Base-by-base conservation (phyloP, 2,329 filamentous ascomycete genomes). In the Talaromyces pinophilus region DNA sequence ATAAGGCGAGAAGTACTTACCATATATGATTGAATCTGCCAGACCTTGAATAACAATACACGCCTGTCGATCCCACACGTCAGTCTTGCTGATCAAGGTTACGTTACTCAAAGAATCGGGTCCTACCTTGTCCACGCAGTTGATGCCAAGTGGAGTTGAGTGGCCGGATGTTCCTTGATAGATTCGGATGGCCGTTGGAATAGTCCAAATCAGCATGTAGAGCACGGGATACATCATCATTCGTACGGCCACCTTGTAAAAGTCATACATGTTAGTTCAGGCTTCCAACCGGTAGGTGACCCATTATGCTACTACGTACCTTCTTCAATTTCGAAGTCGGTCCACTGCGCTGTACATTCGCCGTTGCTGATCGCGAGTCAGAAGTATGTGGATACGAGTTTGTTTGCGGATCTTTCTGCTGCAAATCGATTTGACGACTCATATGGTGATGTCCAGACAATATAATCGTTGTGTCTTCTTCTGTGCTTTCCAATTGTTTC, bases 201-300 rank as follows among this genome's bases (percentile, higher is more conserved):
- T 57, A 15, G 40, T 55, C 62, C 62, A 63, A 1, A 63, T 46
- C 7, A 63, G 50, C 62, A 63, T 63, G 52, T 63, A 63, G 7
- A 63, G 35, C 11, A 63, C 28, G 5, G 62, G 62, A 44, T 63
- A 63, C 62, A 63, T 57, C 62, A 63, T 63, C 62, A 63, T 63
- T 33, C 62, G 48, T 55, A 63, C 15, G 17, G 62, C 48, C 33
- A 63, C 50, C 62, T 63, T 10, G 33, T 15, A 10, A 8, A 11
- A 15, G 8, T 55, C 6, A 44, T 10, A 19, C n/a, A 11, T 1
- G 1, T 48, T 10, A 62, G 44, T 8, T 13, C 22, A 2, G 19
- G 22, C 2, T 50, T 17, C 2, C 1, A 50, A 28, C 11, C 0
- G 2, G 15, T 17, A 50, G 2, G 11, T 50, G 2, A 1, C 22